Evolutionary conservation across 305 asterid species (phyloP).

Genomic region (Plantago lanceolata): DNA sequence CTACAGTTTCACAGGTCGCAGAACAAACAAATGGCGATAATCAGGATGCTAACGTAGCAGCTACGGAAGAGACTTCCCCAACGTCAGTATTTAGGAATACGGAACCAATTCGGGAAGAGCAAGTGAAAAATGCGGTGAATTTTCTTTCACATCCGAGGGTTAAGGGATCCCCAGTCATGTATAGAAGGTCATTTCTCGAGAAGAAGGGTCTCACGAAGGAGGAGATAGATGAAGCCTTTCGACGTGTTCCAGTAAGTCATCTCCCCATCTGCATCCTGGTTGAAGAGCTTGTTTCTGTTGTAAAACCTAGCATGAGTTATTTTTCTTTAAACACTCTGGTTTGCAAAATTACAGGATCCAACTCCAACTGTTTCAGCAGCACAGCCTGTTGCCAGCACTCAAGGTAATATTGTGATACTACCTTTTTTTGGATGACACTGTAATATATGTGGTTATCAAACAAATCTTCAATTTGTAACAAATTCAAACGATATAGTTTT

Average conservation of each 20-base stretch:
- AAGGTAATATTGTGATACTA: slow-evolving; percentile 42
- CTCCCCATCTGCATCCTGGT: slow-evolving; percentile 13
- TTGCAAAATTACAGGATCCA: slow-evolving; percentile 56
- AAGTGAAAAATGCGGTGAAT: slow-evolving; percentile 88
- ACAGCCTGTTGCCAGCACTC: slow-evolving; percentile 44
- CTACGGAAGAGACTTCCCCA: slow-evolving; percentile 55
- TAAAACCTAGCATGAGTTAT: slow-evolving; percentile 4
- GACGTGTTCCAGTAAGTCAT: slow-evolving; percentile 78
- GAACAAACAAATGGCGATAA: slow-evolving; percentile 33
- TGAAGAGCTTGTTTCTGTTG: slow-evolving; percentile 13
- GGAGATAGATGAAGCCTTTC: slow-evolving; percentile 98
- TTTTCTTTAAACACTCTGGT: slow-evolving; percentile 18
- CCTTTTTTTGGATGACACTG: slow-evolving; percentile 7
- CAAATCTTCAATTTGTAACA: background rate
- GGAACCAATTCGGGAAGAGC: slow-evolving; percentile 93
- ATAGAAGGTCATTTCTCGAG: slow-evolving; percentile 97
- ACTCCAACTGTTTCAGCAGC: slow-evolving; percentile 53
- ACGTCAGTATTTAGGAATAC: slow-evolving; percentile 83
- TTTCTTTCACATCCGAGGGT: slow-evolving; percentile 98
- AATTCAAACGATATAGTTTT: background rate
- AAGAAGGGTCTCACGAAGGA: slow-evolving; percentile 94
- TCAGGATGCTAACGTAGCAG: slow-evolving; percentile 39
- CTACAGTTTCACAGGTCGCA: slow-evolving; percentile 43
- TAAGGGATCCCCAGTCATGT: slow-evolving; percentile 83
- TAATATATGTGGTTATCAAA: too few relatives aligned